Evolutionary conservation across 306 rosid genomes (phyloP), one percentile per base, ranked within the genome.

Genomic region (Ammopiptanthus mongolicus): DNA sequence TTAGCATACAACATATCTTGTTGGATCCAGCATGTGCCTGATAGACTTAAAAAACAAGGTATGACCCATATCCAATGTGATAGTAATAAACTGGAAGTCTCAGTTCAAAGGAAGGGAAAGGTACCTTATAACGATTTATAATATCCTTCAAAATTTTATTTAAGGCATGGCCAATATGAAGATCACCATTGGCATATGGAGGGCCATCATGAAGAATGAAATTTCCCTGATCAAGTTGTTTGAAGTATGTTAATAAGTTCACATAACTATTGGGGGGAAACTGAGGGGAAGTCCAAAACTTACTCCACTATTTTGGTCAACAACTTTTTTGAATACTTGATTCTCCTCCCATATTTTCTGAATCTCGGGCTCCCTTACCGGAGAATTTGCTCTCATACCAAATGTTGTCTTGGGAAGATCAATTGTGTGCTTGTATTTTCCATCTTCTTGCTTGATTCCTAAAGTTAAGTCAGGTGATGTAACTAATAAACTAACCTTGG

Each of bases 201-300:
- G 98, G 99, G 75, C 98, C 99, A 41, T 96, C 98, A 29, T 96
- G 99, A 76, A 95, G 99, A 85, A 90, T 87, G 74, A 92, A 95
- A 72, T 41, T 90, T 80, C 75, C 93, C 97, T 92, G 86, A 68
- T 28, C 80, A 82, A 69, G 63, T 65, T 50, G 64, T 67, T 63
- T 79, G 59, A 58, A 81, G 69, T 72, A 69, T 22, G 71, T 67
- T 29, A 84, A 76, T 65, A 75, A 76, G 67, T 73, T 69, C 58
- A 58, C 19, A 60, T n/a, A 71, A 79, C 15, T 48, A 63, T 23
- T 4, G 39, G 0, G 25, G 67, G 64, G 5, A 42, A 58, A 57
- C 44, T 33, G 59, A 59, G 75, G 71, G 70, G 64, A 65, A 42
- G 48, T 75, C 55, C 23, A 25, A 22, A 79, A 80, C 98, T 79